phyloP scores from a whole-genome alignment of 768 basidiomycete genomes.

The Psilocybe azurescens region DNA sequence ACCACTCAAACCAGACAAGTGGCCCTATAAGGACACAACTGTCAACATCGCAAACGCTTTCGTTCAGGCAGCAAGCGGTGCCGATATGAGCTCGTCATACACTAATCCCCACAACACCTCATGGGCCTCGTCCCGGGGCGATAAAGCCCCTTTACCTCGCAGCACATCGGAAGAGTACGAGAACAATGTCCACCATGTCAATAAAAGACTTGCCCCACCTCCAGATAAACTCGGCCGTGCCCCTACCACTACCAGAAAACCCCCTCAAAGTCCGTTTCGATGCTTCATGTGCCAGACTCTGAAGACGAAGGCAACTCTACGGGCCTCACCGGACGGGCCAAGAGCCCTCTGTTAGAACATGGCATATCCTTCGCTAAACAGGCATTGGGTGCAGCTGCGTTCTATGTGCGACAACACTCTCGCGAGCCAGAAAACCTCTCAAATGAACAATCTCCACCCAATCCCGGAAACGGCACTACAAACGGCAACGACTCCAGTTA shows the following conservation, averaged over 20 bases:
- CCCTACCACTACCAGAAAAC: slow-evolving; percentile 40
- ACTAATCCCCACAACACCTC: slow-evolving; percentile 57
- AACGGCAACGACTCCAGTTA: slow-evolving; percentile 59
- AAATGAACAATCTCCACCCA: slow-evolving; percentile 32
- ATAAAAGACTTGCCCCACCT: slow-evolving; percentile 68
- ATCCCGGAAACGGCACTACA: slow-evolving; percentile 33
- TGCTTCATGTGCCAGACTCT: slow-evolving; percentile 68
- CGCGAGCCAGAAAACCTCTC: slow-evolving; percentile 54
- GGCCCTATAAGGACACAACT: slow-evolving; percentile 81
- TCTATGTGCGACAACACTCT: slow-evolving; percentile 69
- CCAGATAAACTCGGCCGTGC: slow-evolving; percentile 37
- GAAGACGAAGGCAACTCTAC: slow-evolving; percentile 58
- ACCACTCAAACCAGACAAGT: slow-evolving; percentile 68
- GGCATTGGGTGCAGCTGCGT: slow-evolving; percentile 59
- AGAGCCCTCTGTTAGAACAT: slow-evolving; percentile 68
- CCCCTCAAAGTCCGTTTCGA: slow-evolving; percentile 61
- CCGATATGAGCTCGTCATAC: slow-evolving; percentile 41
- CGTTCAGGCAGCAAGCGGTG: slow-evolving; percentile 61
- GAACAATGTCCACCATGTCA: slow-evolving; percentile 58
- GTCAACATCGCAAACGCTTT: slow-evolving; percentile 89
- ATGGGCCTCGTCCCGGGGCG: slow-evolving; percentile 69
- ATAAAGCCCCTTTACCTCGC: slow-evolving; percentile 56
- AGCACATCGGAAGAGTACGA: slow-evolving; percentile 86
- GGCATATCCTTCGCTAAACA: slow-evolving; percentile 61
- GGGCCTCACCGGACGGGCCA: slow-evolving; percentile 52